A percentile compares a stretch with the other conserved stretches of the same genome.
Conservation (phyloP, 257 asterid species). For the Verbena officinalis region DNA sequence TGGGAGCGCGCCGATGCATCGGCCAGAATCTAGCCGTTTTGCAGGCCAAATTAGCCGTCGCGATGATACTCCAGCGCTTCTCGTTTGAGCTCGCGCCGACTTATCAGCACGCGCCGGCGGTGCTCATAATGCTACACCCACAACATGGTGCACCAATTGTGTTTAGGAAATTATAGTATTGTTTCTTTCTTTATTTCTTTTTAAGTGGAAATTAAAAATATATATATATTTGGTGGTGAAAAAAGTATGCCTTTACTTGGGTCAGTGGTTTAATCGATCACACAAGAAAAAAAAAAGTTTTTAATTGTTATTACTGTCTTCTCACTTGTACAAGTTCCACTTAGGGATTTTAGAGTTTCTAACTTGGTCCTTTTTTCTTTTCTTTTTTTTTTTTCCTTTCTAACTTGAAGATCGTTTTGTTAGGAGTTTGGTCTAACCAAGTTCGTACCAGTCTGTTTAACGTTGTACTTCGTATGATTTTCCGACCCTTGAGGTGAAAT, state of each 20-base stretch:
- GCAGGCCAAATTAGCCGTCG: slow-evolving; percentile 72
- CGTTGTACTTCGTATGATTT: neutral
- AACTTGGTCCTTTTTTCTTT: slow-evolving; percentile 10
- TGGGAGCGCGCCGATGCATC: slow-evolving; percentile 80
- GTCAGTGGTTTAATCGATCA: slow-evolving; percentile 12
- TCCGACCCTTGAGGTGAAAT: slow-evolving; percentile 8
- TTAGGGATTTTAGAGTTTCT: neutral
- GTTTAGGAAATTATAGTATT: slow-evolving; percentile 62
- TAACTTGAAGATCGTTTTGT: slow-evolving; percentile 3
- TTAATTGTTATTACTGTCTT: too few species aligned
- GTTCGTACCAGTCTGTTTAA: slow-evolving; percentile 17
- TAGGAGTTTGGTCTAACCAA: slow-evolving; percentile 34
- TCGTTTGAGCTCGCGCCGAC: slow-evolving; percentile 65
- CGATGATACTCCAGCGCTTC: slow-evolving; percentile 76
- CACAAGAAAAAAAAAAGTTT: neutral
- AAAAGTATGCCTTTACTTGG: slow-evolving; percentile 13
- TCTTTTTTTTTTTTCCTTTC: too few species aligned
- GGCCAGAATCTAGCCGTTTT: slow-evolving; percentile 87
- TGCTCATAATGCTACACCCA: slow-evolving; percentile 69
- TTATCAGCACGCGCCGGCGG: slow-evolving; percentile 75
- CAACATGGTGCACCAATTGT: slow-evolving; percentile 88
- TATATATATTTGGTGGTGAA: neutral
- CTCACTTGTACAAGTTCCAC: slow-evolving; percentile 5
- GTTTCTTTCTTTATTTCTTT: too few species aligned
- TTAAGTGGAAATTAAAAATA: too few species aligned